phyloP scores from a whole-genome alignment of 345 rosid genomes.

The Microcos paniculata region DNA sequence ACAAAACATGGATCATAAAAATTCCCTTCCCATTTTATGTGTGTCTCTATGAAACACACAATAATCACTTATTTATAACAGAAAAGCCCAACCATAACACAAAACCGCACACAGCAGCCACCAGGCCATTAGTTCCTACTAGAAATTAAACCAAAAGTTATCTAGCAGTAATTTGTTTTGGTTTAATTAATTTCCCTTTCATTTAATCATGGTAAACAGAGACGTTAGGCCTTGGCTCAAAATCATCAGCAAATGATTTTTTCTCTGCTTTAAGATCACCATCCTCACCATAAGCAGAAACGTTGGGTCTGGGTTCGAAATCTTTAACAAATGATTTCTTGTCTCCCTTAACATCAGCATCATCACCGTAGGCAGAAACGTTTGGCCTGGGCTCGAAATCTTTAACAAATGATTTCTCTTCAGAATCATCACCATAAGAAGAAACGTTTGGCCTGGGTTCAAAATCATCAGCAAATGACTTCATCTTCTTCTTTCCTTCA shows the following conservation, averaged over 20 bases:
- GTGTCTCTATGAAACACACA: too few species aligned
- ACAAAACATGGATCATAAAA: too few species aligned
- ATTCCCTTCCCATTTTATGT: too few species aligned
- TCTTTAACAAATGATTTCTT: not conserved
- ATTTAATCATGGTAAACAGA: not conserved
- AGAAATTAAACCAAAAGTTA: too few species aligned
- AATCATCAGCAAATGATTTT: not conserved
- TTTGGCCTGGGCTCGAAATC: slow-evolving; percentile 22
- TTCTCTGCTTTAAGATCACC: not conserved
- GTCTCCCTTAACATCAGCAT: not conserved
- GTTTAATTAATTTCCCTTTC: too few species aligned
- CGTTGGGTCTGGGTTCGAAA: not conserved
- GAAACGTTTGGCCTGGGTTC: slow-evolving; percentile 17
- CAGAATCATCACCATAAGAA: not conserved
- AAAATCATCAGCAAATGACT: not conserved
- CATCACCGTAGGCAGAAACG: not conserved
- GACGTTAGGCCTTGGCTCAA: not conserved
- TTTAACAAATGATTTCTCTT: not conserved
- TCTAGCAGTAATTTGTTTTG: too few species aligned
- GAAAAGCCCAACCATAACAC: too few species aligned
- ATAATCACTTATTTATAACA: too few species aligned
- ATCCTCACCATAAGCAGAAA: not conserved
- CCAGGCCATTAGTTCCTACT: too few species aligned
- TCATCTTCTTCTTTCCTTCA: not conserved
- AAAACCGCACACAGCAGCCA: too few species aligned